Percentiles rank a stretch among this genome's conserved stretches.
These are phyloP conservation scores for Pulveroboletus sp. DNA, from an alignment of 768 basidiomycete genomes.

Conservation along the genomic window DNA sequence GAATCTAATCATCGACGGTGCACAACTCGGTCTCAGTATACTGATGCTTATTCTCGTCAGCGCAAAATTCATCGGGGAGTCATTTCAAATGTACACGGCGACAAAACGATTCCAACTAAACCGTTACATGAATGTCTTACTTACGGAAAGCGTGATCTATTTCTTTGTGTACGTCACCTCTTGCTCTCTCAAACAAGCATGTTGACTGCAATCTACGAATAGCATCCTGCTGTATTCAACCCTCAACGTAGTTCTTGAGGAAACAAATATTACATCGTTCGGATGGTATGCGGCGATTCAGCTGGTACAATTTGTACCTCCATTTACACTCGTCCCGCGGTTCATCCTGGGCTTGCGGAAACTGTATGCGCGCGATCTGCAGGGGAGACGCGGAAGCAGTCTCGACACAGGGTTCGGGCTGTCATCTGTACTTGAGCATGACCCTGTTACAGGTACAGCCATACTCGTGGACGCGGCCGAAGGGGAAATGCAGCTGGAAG, in stretches of 20 bases:
- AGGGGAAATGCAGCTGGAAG: no score
- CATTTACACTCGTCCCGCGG: background rate
- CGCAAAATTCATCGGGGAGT: background rate
- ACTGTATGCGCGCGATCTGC: background rate
- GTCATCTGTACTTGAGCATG: background rate
- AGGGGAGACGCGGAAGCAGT: background rate
- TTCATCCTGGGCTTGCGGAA: slow-evolving; percentile 1
- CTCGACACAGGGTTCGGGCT: slow-evolving; percentile 1
- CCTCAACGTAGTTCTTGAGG: background rate
- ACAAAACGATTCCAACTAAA: background rate
- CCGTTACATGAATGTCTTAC: background rate
- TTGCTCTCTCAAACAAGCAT: no score
- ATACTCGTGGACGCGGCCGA: background rate
- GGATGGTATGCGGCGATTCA: background rate
- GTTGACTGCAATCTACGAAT: background rate
- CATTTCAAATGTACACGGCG: background rate
- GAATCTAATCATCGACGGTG: no score
- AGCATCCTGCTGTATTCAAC: background rate
- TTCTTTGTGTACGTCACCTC: background rate
- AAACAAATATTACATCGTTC: background rate
- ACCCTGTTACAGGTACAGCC: background rate
- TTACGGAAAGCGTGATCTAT: background rate
- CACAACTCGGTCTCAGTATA: background rate
- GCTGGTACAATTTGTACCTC: background rate
- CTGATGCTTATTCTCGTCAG: background rate